Base-by-base conservation (phyloP, 2,329 filamentous ascomycete species). In the Penicillium decumbens region DNA sequence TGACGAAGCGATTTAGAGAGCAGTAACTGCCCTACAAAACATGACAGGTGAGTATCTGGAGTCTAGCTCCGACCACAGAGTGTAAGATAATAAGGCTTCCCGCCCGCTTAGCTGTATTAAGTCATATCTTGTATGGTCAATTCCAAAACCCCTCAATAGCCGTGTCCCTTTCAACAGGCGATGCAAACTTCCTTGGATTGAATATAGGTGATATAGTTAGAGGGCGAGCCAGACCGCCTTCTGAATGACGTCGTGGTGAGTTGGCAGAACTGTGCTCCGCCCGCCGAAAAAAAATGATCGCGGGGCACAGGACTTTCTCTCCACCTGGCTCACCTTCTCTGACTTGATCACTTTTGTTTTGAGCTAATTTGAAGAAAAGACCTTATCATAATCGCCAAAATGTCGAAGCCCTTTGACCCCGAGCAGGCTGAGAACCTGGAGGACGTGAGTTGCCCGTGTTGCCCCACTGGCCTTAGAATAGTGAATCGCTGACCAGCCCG, bases 381-480 rank as follows among this genome's bases (percentile, higher is more conserved):
- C 28, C n/a, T 18, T 32, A 30, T 28, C 32, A 25, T 15, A 20
- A 43, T 41, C 55, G 50, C 49, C 56, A 67, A 64, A 41, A 71
- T 71, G 68, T 65, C 68, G 41, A 64, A 69, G 54, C 59, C 65
- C 47, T 77, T 82, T 60, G 75, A 81, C 53, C 71, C 80, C 23
- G 81, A 87, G 65, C 73, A 83, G 67, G 81, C 83, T 30, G 80
- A 86, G 66, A 88, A 88, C 72, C 77, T 84, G 58, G 81, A 85
- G 70, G 83, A 86, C 72, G 81, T 83, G 71, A 59, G 85, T 71
- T 23, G 39, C 32, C 20, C 8, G 30, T 18, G 24, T 12, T 32
- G 30, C 30, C 32, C 30, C 32, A 9, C 8, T 20, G 5, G 9
- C 23, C 24, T n/a, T 25, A 41, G 12, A 32, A 23, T 20, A 32